Evolutionary conservation across 73 alveolate species (phyloP), one percentile per base, ranked within the genome.

Genomic region (Durusdinium trenchii): DNA sequence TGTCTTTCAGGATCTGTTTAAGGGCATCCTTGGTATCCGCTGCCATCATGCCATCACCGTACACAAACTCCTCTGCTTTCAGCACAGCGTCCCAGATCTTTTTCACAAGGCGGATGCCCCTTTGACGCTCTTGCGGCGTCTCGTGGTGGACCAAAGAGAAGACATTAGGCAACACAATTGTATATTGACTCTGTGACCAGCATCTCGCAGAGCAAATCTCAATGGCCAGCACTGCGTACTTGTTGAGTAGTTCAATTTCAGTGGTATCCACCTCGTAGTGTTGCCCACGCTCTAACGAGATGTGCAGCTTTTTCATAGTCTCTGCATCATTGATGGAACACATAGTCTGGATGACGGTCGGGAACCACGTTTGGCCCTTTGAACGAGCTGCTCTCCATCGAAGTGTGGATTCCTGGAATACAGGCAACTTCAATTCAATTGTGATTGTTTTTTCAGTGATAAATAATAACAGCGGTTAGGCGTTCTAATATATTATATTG

Each of bases 351-450:
- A 57, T 45, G 23, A 86, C 67, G 1, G 91, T 81, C 6, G 95
- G 38, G 10, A 0, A 42, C 81, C 60, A 86, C 30, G 81, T 50
- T 20, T 57, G 62, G 36, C 84, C 64, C 61, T 47, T 42, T 14
- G 84, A 60, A 6, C 83, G 64, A 0, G 48, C 47, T 23, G 95
- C 95, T 28, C 64, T 57, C 95, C 95, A 86, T 32, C 83, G 45
- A 20, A 86, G n/a, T 0, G 95, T 86, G 6, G 71, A 10, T 45
- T 40, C 82, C 95, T 86, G 43, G 7, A 9, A 79, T 76, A 43
- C 12, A 7, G 7, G 86, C 12, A 3, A 3, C 32, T 9, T 16
- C 57, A 26, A 57, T 57, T 57, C 23, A 12, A 16, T 23, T 6
- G 40, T 76, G 61, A 60, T 60, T 23, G 30, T 32, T 23, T 57